phyloP scores from a whole-genome alignment of 75 land plant species.

The Pinus albicaulis region DNA sequence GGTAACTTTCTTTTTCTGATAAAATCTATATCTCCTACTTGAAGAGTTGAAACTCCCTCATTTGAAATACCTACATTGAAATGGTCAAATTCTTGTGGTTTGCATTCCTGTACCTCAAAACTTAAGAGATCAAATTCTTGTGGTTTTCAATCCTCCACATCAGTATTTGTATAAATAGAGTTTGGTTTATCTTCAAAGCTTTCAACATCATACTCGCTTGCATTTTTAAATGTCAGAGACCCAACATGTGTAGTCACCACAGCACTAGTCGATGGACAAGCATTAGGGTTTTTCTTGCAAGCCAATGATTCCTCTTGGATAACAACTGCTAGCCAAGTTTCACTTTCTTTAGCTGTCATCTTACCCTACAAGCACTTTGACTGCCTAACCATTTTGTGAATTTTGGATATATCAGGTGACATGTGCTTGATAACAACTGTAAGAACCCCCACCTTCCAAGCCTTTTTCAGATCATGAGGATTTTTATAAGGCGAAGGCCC shows the following conservation, averaged over 20 bases:
- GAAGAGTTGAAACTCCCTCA: conserved; percentile 7
- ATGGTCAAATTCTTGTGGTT: conserved; percentile 13
- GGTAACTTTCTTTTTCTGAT: conserved; percentile 14
- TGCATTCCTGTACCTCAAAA: conserved; percentile 11
- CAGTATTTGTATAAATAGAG: background rate
- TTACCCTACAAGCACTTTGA: conserved; percentile 81
- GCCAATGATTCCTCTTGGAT: conserved; percentile 71
- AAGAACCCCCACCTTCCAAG: conserved; percentile 78
- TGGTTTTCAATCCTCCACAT: conserved; percentile 11
- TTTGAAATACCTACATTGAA: background rate
- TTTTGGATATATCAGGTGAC: conserved; percentile 69
- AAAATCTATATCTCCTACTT: conserved; percentile 3
- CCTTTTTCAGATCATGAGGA: conserved; percentile 85
- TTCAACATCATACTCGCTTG: conserved; percentile 31
- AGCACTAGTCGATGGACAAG: conserved; percentile 15
- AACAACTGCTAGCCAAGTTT: conserved; percentile 72
- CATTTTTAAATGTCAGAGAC: conserved; percentile 17
- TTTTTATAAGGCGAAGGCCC: conserved; percentile 80
- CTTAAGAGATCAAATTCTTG: conserved; percentile 12
- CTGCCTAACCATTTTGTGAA: conserved; percentile 73
- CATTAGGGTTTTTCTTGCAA: conserved; percentile 49
- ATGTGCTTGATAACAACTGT: conserved; percentile 82
- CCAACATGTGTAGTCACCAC: conserved; percentile 20
- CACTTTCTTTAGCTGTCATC: conserved; percentile 86
- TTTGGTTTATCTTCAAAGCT: conserved; percentile 21